A percentile compares a stretch with the other conserved stretches of the same genome.
These are phyloP conservation scores for Sarocladium kiliense DNA, from an alignment of 2,329 filamentous ascomycete genomes.

Conservation along the genomic window DNA sequence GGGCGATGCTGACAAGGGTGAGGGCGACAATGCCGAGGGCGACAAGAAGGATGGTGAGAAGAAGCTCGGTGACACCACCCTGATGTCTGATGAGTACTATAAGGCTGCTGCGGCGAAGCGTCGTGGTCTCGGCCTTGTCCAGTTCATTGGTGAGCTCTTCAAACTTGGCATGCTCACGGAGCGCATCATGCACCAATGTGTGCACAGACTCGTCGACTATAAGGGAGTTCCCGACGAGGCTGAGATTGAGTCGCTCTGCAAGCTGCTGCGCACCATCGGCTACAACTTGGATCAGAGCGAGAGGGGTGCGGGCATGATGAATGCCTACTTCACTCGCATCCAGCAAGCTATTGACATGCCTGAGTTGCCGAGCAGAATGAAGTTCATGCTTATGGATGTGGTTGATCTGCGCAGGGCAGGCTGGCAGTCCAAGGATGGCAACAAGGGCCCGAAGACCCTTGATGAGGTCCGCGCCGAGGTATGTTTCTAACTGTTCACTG, in stretches of 20 bases:
- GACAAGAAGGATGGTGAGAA: conserved; percentile 28
- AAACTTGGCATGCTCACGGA: conserved; percentile 98
- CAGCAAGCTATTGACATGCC: conserved; percentile 73
- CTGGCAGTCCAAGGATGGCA: conserved; percentile 83
- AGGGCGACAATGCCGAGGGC: conserved; percentile 61
- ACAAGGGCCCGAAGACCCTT: conserved; percentile 96
- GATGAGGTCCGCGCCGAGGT: conserved; percentile 82
- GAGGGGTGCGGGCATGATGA: conserved; percentile 81
- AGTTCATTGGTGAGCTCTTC: conserved; percentile 99
- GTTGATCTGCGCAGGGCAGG: conserved; percentile 71
- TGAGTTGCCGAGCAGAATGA: conserved; percentile 78
- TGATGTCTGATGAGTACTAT: conserved; percentile 97
- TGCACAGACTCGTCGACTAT: conserved; percentile 94
- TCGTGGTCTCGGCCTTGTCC: conserved; percentile 92
- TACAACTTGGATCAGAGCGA: conserved; percentile 77
- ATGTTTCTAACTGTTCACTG: conserved; percentile 21
- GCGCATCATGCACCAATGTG: conserved; percentile 99
- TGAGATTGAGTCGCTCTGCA: conserved; percentile 92
- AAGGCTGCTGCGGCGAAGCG: conserved; percentile 89
- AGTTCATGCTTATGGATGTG: conserved; percentile 96
- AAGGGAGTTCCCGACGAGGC: conserved; percentile 90
- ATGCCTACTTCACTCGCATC: conserved; percentile 90
- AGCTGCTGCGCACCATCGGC: conserved; percentile 88
- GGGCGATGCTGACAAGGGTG: conserved; percentile 21
- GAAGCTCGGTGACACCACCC: conserved; percentile 64